Evolutionary conservation across 1,284 basidiomycete species (phyloP), one percentile per base, ranked within the genome.

Genomic region (Chalciporus piperatoides): DNA sequence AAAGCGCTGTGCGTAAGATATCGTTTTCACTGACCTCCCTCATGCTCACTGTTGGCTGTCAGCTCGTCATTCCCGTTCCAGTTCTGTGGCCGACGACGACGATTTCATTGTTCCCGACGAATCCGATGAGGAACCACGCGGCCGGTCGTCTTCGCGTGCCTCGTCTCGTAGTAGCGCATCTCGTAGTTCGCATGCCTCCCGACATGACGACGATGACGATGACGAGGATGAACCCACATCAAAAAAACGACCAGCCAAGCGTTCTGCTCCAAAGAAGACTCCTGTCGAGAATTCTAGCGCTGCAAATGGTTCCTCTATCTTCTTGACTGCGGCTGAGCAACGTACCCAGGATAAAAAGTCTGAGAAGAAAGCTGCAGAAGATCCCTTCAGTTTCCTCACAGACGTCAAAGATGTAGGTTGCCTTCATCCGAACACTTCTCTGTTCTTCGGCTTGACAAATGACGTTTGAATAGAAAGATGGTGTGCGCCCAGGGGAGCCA

Each of bases 241-340:
- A 6, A 73, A 69, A 50, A 75, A 68, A 58, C 47, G 56, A 2
- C 54, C 62, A 23, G 33, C 47, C 14, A 44, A 46, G 11, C 71
- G 68, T 14, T 60, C 67, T 9, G 36, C 61, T 5, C 27, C 58
- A 6, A 68, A 70, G 45, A 71, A 69, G 14, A 42, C 50, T 0
- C 52, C 56, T 14, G 57, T 23, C 51, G 62, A 59, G 56, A 58
- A 60, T 36, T 6, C 54, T 5, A 48, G 48, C 42, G 28, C 53
- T 0, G 30, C 40, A 7, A 67, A 62, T 17, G 67, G 62, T 1
- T 62, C 61, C 9, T 68, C 65, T 33, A 61, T 75, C 7, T 89
- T 96, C 67, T 75, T 95, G 55, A 97, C 95, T 14, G 85, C 86
- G 9, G 93, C 95, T 0, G 94, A 97, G 67, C 81, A 81, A 56